phyloP scores from a whole-genome alignment of 495 filamentous ascomycete genomes.

The Penicillium robsamsonii region DNA sequence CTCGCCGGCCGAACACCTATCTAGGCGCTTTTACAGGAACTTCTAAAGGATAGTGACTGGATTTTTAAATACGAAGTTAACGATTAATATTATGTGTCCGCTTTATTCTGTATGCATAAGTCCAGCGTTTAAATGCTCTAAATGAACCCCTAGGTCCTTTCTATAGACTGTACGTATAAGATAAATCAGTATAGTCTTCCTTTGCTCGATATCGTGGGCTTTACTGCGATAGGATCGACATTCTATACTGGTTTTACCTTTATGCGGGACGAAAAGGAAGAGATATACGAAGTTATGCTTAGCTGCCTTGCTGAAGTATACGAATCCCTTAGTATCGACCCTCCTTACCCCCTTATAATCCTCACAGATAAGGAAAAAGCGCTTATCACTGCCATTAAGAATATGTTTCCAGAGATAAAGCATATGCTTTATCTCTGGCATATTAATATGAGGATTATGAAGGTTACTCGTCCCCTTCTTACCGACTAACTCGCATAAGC shows the following conservation, averaged over 20 bases:
- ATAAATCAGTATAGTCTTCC: conserved; percentile 21
- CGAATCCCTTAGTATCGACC: not conserved
- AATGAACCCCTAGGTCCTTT: conserved; percentile 2
- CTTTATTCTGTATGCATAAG: not conserved
- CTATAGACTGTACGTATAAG: conserved; percentile 18
- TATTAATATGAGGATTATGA: no score
- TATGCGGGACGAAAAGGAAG: not conserved
- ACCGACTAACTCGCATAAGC: no score
- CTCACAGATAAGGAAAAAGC: not conserved
- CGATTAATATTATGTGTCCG: not conserved
- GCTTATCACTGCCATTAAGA: not conserved
- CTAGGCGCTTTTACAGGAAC: not conserved
- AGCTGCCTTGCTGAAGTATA: not conserved
- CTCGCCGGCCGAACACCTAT: not conserved
- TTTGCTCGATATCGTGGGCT: conserved; percentile 19
- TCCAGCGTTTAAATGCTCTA: not conserved
- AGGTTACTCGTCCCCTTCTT: no score
- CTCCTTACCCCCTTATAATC: not conserved
- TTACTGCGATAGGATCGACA: not conserved
- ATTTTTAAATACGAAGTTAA: not conserved
- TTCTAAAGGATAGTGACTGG: not conserved
- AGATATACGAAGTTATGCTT: not conserved
- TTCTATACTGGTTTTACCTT: not conserved
- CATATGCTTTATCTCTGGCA: not conserved
- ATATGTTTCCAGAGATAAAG: not conserved